Evolutionary conservation across 352 stramenopile genomes (phyloP), one percentile per base, ranked within the genome.

Genomic region (Pythium guiyangense): DNA sequence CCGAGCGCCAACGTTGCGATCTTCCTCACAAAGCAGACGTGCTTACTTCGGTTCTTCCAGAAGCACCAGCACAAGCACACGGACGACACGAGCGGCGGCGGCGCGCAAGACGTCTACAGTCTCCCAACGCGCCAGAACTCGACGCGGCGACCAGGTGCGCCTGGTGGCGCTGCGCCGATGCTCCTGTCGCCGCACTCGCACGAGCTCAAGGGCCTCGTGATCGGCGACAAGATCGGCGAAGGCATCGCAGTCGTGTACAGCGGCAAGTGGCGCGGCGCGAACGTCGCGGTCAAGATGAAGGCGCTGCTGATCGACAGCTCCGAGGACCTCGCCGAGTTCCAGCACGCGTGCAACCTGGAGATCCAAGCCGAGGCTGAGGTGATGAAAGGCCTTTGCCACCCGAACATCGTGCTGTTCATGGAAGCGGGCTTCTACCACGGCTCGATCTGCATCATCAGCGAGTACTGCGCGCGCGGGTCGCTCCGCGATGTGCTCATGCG

Each of bases 221-320:
- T 94, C 49, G 84, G 82, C 11, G 76, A 91, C 17, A 91, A 94
- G 57, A 94, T 94, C 52, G 84, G 84, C 25, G 72, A 92, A 50
- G 84, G 84, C 42, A 86, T 94, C 20, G 84, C 84, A 5, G 84
- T 94, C 17, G 97, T 99, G 54, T 98, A 98, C 69, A 89, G 90
- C 34, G 97, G 92, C 63, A 96, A 90, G 57, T 99, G 97, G 97
- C 81, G 92, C 34, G 96, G 95, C 31, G 98, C 93, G 3, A 78
- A 97, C 43, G 96, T 99, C 14, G 96, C 96, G 6, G 91, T 97
- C 37, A 99, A 99, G 75, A 94, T 92, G 80, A 88, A 90, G 60
- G 75, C 79, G 42, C 70, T 94, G 20, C 67, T 93, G 55, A 61
- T 91, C 44, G 81, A 94, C 54, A 75, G 68, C 48, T 63, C 66